phyloP scores from a whole-genome alignment of 331 rosid species.

The Acacia pycnantha region DNA sequence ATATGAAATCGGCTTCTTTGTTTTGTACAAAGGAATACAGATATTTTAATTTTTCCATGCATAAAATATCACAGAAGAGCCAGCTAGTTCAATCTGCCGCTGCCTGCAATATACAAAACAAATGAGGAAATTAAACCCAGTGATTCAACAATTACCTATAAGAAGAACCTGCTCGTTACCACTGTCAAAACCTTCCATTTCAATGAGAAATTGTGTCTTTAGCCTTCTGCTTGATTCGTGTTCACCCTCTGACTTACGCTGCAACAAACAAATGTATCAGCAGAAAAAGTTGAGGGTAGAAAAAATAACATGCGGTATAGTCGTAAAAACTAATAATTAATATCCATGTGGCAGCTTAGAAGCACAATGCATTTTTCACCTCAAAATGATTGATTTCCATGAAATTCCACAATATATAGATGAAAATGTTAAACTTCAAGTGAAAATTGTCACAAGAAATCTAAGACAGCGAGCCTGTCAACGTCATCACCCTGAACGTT shows the following conservation, averaged over 20 bases:
- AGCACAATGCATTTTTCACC: neutral
- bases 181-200: conserved; percentile 96
- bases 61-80: neutral
- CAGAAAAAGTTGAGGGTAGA: neutral
- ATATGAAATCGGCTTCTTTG: conserved; percentile 2
- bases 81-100: neutral
- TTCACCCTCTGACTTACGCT: conserved; percentile 97
- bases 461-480: conserved; percentile 1
- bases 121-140: conserved; percentile 1
- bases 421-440: conserved; percentile 14
- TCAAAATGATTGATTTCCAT: neutral
- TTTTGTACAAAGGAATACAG: neutral
- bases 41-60: neutral
- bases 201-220: conserved; percentile 95
- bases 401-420: conserved; percentile 17
- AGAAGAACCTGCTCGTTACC: conserved; percentile 86
- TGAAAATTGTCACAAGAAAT: neutral
- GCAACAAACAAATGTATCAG: conserved; percentile 26
- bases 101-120: neutral
- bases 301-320: neutral
- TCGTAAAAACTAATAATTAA: neutral
- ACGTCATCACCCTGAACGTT: conserved; percentile 8
- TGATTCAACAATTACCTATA: conserved; percentile 56
- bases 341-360: neutral
- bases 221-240: conserved; percentile 98